These are phyloP conservation scores for Wakefieldia striispora DNA, from an alignment of 768 basidiomycete genomes.

Conservation along the genomic window DNA sequence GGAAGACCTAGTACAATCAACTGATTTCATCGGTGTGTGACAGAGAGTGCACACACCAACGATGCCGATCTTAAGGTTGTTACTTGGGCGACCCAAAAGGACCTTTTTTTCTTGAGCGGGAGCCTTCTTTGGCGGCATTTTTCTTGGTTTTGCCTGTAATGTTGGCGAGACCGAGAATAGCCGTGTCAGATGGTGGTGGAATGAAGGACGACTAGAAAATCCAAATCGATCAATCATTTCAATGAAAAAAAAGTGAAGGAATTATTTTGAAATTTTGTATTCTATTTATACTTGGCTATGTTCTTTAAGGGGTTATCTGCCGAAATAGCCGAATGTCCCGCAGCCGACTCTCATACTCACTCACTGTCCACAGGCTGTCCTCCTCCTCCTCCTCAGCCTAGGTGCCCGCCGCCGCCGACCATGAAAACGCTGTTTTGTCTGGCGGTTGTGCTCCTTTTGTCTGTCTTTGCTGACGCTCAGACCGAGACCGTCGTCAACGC, in stretches of 20 bases:
- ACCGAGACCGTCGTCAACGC: slow-evolving; percentile 44
- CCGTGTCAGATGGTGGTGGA: slow-evolving; percentile 17
- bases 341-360: neutral
- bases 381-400: neutral
- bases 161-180: slow-evolving; percentile 39
- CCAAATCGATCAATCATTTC: slow-evolving; percentile 36
- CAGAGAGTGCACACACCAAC: slow-evolving; percentile 67
- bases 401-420: slow-evolving; percentile 6
- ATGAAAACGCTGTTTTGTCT: slow-evolving; percentile 18
- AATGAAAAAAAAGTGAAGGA: slow-evolving; percentile 6
- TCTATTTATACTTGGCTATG: slow-evolving; percentile 3
- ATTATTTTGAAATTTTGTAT: neutral
- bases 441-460: slow-evolving; percentile 18
- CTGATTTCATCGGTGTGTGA: neutral
- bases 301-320: slow-evolving; percentile 18
- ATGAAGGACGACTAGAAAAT: slow-evolving; percentile 21
- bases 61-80: slow-evolving; percentile 98
- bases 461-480: slow-evolving; percentile 38
- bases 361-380: neutral
- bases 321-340: slow-evolving; percentile 16
- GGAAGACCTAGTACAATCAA: slow-evolving; percentile 62
- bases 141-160: slow-evolving; percentile 47
- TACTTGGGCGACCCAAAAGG: slow-evolving; percentile 86
- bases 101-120: slow-evolving; percentile 75
- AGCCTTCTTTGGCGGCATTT: slow-evolving; percentile 92